A percentile compares a stretch with the other conserved stretches of the same genome.
These are phyloP conservation scores for Theileria orientalis DNA, from an alignment of 169 alveolate genomes.

Conservation along the genomic window DNA sequence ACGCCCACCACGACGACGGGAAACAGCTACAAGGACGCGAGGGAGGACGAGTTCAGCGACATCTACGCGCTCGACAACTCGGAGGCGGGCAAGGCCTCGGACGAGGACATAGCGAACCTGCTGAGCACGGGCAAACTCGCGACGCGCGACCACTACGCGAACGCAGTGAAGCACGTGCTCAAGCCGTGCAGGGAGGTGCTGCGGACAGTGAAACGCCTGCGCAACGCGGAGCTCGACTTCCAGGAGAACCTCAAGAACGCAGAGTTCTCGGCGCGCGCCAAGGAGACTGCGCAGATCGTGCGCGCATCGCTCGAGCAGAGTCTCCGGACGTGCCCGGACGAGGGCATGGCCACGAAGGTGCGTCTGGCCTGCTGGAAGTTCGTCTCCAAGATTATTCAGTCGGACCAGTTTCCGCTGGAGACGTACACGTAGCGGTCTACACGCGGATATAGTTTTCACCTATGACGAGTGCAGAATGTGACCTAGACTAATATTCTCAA, in stretches of 20 bases:
- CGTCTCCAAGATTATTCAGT: slow-evolving; percentile 48
- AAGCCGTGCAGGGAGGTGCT: slow-evolving; percentile 47
- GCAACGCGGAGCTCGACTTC: slow-evolving; percentile 26
- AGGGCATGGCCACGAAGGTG: slow-evolving; percentile 38
- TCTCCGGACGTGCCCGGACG: slow-evolving; percentile 47
- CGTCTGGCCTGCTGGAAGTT: slow-evolving; percentile 65
- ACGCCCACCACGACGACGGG: neutral
- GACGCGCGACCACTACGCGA: slow-evolving; percentile 48
- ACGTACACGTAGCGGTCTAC: neutral
- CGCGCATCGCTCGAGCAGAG: slow-evolving; percentile 12
- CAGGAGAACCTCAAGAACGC: slow-evolving; percentile 14
- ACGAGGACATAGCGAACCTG: slow-evolving; percentile 20
- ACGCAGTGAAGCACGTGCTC: slow-evolving; percentile 59
- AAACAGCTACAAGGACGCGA: neutral
- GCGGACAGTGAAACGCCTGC: slow-evolving; percentile 31
- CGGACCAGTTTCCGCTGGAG: slow-evolving; percentile 3
- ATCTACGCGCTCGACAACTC: slow-evolving; percentile 1
- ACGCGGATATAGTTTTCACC: too few relatives aligned
- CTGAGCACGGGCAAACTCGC: slow-evolving; percentile 45
- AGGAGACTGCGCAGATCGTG: slow-evolving; percentile 34
- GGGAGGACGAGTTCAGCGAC: slow-evolving; percentile 3
- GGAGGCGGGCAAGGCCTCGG: neutral
- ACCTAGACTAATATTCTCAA: too few relatives aligned
- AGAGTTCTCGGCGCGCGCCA: slow-evolving; percentile 29
- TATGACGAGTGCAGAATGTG: too few relatives aligned